Evolutionary conservation across 2,329 filamentous ascomycete genomes (phyloP).

Genomic region (Scleromitrula shiraiana): DNA sequence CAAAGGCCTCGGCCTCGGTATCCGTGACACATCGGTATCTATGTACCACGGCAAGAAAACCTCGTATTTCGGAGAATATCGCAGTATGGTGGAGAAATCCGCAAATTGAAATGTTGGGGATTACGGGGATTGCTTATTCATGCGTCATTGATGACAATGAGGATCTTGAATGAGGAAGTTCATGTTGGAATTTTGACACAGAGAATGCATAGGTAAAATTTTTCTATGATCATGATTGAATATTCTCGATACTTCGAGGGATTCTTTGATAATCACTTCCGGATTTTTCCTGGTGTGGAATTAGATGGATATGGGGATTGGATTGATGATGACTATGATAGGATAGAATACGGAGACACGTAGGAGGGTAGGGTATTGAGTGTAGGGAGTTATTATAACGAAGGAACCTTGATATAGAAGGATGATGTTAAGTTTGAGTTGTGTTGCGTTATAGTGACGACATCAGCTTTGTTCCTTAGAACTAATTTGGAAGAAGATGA

Average conservation of each 20-base stretch:
- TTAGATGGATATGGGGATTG: not conserved
- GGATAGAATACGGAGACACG: too few relatives aligned
- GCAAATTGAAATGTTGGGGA: not conserved
- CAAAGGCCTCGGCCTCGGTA: too few relatives aligned
- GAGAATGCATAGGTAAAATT: too few relatives aligned
- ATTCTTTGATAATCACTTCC: not conserved
- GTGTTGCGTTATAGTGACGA: not conserved
- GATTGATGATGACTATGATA: too few relatives aligned
- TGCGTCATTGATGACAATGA: not conserved
- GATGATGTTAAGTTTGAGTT: not conserved
- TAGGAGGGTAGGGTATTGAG: too few relatives aligned
- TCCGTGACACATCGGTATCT: not conserved
- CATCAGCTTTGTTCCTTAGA: not conserved
- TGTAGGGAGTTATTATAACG: not conserved
- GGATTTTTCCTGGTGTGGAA: not conserved
- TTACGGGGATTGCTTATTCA: not conserved
- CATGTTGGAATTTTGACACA: too few relatives aligned
- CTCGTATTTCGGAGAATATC: not conserved
- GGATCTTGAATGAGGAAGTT: not conserved
- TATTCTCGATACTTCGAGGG: not conserved
- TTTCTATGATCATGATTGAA: too few relatives aligned
- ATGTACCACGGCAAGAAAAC: not conserved
- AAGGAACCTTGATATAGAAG: not conserved
- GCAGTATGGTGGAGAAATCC: not conserved
- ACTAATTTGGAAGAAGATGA: too few relatives aligned